These are phyloP conservation scores for Colletotrichum gloeosporioides DNA, from an alignment of 2,329 filamentous ascomycete genomes.

Conservation along the genomic window DNA sequence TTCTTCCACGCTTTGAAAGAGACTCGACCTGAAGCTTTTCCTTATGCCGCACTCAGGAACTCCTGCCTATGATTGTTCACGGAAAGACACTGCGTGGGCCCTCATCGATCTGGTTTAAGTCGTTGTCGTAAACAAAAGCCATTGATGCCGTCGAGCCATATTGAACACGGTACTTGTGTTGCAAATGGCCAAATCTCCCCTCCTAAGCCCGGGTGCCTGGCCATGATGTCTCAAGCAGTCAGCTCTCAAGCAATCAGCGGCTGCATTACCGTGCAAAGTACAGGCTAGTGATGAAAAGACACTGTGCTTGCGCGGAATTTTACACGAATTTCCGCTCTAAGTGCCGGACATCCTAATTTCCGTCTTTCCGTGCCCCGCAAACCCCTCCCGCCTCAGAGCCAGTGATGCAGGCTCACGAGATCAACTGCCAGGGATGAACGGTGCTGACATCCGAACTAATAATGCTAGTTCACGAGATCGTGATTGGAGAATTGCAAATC, in stretches of 20 bases:
- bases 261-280: background rate
- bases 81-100: background rate
- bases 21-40: background rate
- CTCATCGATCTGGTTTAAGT: background rate
- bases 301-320: background rate
- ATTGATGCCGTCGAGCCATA: background rate
- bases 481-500: background rate
- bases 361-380: background rate
- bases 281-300: fast-evolving
- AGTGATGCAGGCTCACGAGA: background rate
- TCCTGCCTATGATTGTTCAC: background rate
- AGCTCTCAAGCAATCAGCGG: fast-evolving
- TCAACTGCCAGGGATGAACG: background rate
- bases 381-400: background rate
- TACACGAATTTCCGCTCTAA: background rate
- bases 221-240: background rate
- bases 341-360: background rate
- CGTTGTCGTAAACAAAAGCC: background rate
- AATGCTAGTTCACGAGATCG: background rate
- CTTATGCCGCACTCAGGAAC: background rate
- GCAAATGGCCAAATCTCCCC: background rate
- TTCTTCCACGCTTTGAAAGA: background rate
- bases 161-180: background rate
- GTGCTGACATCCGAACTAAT: background rate
- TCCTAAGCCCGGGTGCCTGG: background rate